These are phyloP conservation scores for Phytophthora sp. DNA, from an alignment of 352 stramenopile species.

Conservation along the genomic window DNA sequence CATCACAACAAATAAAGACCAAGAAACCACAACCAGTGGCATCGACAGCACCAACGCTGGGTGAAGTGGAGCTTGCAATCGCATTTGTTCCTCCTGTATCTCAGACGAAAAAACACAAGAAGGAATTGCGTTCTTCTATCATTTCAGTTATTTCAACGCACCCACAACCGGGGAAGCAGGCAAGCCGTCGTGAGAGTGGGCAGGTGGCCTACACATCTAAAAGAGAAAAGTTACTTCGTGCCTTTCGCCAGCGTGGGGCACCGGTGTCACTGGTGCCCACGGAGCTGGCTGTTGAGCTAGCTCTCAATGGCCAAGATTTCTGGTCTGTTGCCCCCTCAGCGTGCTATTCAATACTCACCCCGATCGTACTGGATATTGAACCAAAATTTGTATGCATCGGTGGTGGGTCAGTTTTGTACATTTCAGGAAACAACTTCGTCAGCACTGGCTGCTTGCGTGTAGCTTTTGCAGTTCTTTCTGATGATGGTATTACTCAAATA, in stretches of 20 bases:
- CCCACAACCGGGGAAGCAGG: not conserved
- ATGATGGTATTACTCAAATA: not conserved
- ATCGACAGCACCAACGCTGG: slow-evolving; percentile 20
- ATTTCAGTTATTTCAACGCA: slow-evolving; percentile 57
- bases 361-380: slow-evolving; percentile 45
- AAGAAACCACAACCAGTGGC: slow-evolving; percentile 7
- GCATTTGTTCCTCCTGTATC: slow-evolving; percentile 40
- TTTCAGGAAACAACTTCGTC: slow-evolving; percentile 64
- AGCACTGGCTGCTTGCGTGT: slow-evolving; percentile 47
- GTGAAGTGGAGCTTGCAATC: slow-evolving; percentile 61
- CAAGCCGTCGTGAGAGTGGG: slow-evolving; percentile 13
- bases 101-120: slow-evolving; percentile 24
- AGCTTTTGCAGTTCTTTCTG: slow-evolving; percentile 45
- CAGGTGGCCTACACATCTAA: slow-evolving; percentile 17
- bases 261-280: slow-evolving; percentile 44
- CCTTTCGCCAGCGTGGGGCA: slow-evolving; percentile 44
- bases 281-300: slow-evolving; percentile 59
- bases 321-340: slow-evolving; percentile 49
- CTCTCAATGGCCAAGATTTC: slow-evolving; percentile 74
- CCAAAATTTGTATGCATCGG: slow-evolving; percentile 49
- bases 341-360: slow-evolving; percentile 43
- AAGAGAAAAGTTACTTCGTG: slow-evolving; percentile 58
- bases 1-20: slow-evolving; percentile 3
- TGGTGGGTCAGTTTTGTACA: slow-evolving; percentile 42
- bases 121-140: slow-evolving; percentile 50